A percentile compares a stretch with the other conserved stretches of the same genome.
Conservation (phyloP, 2,329 filamentous ascomycete genomes). For the Lizonia empirigonia region DNA sequence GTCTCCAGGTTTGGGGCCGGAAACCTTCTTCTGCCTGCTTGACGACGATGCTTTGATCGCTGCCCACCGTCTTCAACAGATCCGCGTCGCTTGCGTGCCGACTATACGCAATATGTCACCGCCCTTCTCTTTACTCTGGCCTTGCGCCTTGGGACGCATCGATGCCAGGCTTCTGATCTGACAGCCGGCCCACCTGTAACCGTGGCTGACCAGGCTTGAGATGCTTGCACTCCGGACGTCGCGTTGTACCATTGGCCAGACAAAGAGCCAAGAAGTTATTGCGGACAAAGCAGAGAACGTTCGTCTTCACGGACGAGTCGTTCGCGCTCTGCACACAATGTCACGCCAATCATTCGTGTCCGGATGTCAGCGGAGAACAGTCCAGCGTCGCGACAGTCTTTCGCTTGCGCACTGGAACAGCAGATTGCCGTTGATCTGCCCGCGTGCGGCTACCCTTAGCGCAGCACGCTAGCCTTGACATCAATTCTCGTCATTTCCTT, state of each 20-base stretch:
- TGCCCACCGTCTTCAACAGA: background rate
- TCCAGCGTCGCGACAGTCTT: slow-evolving; percentile 30
- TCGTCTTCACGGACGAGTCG: background rate
- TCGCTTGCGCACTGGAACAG: slow-evolving; percentile 31
- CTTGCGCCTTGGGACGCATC: slow-evolving; percentile 3
- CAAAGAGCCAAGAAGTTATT: background rate
- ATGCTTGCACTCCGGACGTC: slow-evolving; percentile 15
- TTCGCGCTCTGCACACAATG: slow-evolving; percentile 6
- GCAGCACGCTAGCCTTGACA: slow-evolving; percentile 16
- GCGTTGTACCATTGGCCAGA: slow-evolving; percentile 1
- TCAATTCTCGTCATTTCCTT: slow-evolving; percentile 11
- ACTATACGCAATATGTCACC: slow-evolving; percentile 13
- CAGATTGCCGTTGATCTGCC: slow-evolving; percentile 41
- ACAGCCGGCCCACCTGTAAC: slow-evolving; percentile 23
- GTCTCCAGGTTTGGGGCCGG: slow-evolving; percentile 11
- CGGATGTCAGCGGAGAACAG: slow-evolving; percentile 25
- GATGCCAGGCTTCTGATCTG: slow-evolving; percentile 26
- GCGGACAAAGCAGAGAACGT: slow-evolving; percentile 4
- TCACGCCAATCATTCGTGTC: slow-evolving; percentile 2
- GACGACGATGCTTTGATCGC: background rate
- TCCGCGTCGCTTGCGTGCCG: slow-evolving; percentile 1
- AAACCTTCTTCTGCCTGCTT: background rate
- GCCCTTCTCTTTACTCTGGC: background rate
- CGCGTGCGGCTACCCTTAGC: slow-evolving; percentile 43
- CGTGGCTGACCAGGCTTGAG: slow-evolving; percentile 28